A percentile compares a stretch with the other conserved stretches of the same genome.
Evolutionary conservation across 73 alveolate species (phyloP).

Genomic region (Paramecium bursaria): DNA sequence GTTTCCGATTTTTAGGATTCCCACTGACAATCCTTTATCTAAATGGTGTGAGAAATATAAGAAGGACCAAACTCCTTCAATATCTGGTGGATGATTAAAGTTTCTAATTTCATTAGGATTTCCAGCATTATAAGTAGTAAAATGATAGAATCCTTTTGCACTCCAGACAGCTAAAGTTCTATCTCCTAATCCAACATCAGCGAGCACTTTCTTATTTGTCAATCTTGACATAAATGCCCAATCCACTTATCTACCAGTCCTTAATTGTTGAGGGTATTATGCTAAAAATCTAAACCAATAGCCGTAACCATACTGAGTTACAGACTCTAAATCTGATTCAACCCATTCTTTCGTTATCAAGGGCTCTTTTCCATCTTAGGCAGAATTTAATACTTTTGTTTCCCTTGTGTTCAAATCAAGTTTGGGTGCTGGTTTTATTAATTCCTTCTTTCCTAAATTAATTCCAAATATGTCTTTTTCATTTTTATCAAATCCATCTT

Average conservation of each 20-base stretch:
- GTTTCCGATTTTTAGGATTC: conserved; percentile 19
- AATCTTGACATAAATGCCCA: conserved; percentile 47
- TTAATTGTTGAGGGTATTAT: not conserved
- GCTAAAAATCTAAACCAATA: conserved; percentile 55
- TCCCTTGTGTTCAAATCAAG: not conserved
- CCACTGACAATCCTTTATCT: not conserved
- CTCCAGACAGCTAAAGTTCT: conserved; percentile 52
- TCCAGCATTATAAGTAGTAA: conserved; percentile 41
- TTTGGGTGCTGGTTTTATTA: not conserved
- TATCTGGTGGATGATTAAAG: conserved; percentile 32
- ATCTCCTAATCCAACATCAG: conserved; percentile 49
- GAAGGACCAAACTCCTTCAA: conserved; percentile 63
- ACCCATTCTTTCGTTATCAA: not conserved
- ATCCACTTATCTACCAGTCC: not conserved
- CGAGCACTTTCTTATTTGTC: conserved; percentile 22
- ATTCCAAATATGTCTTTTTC: conserved; percentile 20
- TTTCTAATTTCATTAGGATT: conserved; percentile 35
- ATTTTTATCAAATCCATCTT: not conserved
- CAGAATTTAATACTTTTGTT: not conserved
- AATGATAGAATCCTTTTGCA: conserved; percentile 19
- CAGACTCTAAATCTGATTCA: conserved; percentile 16
- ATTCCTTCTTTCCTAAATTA: not conserved
- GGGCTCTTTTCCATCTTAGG: conserved; percentile 15
- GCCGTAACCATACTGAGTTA: conserved; percentile 50
- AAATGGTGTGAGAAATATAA: conserved; percentile 20